phyloP scores from a whole-genome alignment of 495 filamentous ascomycete genomes.

The Hypoxylon crocopeplum region DNA sequence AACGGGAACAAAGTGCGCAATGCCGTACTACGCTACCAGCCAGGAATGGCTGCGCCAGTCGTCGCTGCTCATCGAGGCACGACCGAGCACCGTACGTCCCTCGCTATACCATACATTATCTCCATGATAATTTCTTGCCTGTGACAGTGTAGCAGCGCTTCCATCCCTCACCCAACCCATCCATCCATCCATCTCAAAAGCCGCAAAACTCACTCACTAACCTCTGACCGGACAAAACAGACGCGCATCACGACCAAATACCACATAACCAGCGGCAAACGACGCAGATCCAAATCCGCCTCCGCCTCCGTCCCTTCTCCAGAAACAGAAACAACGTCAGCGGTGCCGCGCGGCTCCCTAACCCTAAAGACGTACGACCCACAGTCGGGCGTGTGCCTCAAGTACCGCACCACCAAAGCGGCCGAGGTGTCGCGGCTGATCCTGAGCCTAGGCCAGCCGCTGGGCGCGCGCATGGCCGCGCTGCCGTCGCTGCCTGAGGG shows the following conservation, averaged over 20 bases:
- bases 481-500: constrained; percentile 48
- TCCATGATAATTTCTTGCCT: neutral
- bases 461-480: constrained; percentile 65
- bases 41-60: constrained; percentile 62
- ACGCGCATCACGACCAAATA: constrained; percentile 87
- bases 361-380: constrained; percentile 92
- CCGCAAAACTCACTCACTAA: constrained; percentile 27
- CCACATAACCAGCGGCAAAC: constrained; percentile 62
- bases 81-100: constrained; percentile 51
- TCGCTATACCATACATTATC: neutral
- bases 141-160: neutral
- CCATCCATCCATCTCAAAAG: neutral
- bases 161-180: neutral
- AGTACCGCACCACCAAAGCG: constrained; percentile 90
- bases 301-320: constrained; percentile 11
- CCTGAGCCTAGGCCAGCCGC: constrained; percentile 72
- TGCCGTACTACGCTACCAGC: constrained; percentile 61
- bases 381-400: constrained; percentile 76
- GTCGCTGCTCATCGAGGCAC: constrained; percentile 55
- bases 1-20: constrained; percentile 24
- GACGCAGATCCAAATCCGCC: constrained; percentile 17
- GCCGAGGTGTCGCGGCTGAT: constrained; percentile 87
- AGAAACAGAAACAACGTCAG: neutral
- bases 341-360: constrained; percentile 65
- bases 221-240: constrained; percentile 54